Percentiles rank a stretch among this genome's conserved stretches.
Conservation (phyloP, 768 basidiomycete genomes). For the Termitomyces sp. region DNA sequence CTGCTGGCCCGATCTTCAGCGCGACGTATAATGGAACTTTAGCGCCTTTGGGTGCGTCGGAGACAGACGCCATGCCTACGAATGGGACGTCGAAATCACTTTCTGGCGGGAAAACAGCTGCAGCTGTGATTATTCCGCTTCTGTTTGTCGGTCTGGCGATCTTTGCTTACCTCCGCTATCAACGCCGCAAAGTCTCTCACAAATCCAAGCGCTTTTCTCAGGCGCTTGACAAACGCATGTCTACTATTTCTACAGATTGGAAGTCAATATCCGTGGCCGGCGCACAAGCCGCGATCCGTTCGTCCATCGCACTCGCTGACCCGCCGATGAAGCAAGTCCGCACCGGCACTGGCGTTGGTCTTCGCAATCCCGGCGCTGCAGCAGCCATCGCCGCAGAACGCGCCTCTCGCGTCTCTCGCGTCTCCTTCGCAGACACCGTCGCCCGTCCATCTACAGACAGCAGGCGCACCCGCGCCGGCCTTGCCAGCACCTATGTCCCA, state of each 20-base stretch:
- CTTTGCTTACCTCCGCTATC: conserved; percentile 46
- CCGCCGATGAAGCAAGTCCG: conserved; percentile 37
- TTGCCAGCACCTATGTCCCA: conserved; percentile 33
- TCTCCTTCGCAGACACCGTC: conserved; percentile 60
- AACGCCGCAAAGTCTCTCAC: conserved; percentile 40
- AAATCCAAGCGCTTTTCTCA: conserved; percentile 58
- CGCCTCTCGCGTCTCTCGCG: conserved; percentile 49
- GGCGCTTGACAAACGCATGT: conserved; percentile 78
- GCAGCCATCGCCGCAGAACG: conserved; percentile 24
- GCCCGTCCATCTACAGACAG: conserved; percentile 33
- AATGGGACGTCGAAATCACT: conserved; percentile 21
- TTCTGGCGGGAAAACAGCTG: conserved; percentile 50
- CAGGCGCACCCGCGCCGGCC: conserved; percentile 28
- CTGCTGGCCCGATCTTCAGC: conserved; percentile 66
- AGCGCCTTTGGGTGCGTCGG: conserved; percentile 23
- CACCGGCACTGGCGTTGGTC: conserved; percentile 39
- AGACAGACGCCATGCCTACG: conserved; percentile 27
- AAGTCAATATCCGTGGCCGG: conserved; percentile 64
- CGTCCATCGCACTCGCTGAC: conserved; percentile 49
- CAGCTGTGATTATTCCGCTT: conserved; percentile 67
- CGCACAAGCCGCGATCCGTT: conserved; percentile 68
- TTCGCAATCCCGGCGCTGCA: conserved; percentile 38
- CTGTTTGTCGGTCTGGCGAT: conserved; percentile 39
- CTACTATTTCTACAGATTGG: conserved; percentile 75
- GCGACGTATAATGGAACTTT: conserved; percentile 49